Base-by-base conservation (phyloP, 2,329 filamentous ascomycete genomes). In the Metarhizium anisopliae region DNA sequence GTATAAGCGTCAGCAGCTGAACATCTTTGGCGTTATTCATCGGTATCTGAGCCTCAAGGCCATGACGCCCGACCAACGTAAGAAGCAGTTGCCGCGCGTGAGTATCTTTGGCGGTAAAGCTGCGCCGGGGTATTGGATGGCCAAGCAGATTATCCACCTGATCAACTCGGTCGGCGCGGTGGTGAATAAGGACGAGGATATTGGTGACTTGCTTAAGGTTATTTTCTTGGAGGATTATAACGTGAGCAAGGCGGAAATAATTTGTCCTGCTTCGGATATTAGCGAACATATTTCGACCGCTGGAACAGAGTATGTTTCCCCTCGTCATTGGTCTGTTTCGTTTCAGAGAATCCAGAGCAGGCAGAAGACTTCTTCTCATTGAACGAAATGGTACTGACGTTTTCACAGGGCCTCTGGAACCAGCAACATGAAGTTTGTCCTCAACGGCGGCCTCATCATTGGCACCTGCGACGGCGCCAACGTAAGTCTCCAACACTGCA, bases 391-490 rank as follows among this genome's bases (percentile, higher is more conserved):
- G 7, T 30, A 32, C 58, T 64, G 55, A 62, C 58, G 59, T 54
- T 63, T 18, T 2, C 20, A 55, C 51, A 81, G 78, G 69, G 83
- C 83, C 20, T 85, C 82, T 60, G 93, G 93, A 60, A 96, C 91
- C 13, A 95, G 90, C 67, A 99, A 99, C 83, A 99, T 99, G 94
- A 99, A 99, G 74, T 99, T 99, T 71, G 94, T 96, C 14, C 80
- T 99, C 66, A 99, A 97, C 66, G 94, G 94, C 61, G 94, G 94
- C 60, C 78, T 99, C 59, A 95, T 99, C 67, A 99, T 99, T 64
- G 94, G 94, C 64, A 99, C 94, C 20, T 96, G 93, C 69, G 94
- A 99, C 67, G 94, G 94, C 68, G 94, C 94, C 60, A 99, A 99
- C 68, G 90, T 94, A 79, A 80, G 86, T 78, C 32, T 35, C 32